Conservation (phyloP, 164 flowering plant genomes). For the Taxillus chinensis region DNA sequence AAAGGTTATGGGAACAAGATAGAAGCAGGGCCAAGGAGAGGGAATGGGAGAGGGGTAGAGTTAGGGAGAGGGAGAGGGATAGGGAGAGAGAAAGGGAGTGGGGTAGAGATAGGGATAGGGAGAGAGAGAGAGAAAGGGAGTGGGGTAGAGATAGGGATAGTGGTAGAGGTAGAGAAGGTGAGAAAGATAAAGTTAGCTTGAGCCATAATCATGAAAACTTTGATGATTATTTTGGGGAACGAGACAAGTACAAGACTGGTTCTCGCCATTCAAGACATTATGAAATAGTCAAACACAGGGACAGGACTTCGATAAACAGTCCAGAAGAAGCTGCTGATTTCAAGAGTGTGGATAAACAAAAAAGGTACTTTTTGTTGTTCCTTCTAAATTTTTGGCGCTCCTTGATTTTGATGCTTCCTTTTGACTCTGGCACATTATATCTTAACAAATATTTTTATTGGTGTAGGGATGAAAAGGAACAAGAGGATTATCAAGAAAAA, state of each 20-base stretch:
- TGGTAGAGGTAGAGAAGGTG: conserved; percentile 17
- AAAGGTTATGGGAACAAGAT: conserved; percentile 9
- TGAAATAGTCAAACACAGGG: conserved; percentile 19
- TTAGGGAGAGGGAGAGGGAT: conserved; percentile 5
- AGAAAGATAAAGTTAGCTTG: conserved; percentile 16
- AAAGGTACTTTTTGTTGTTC: conserved; percentile 24
- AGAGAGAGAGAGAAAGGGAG: conserved; percentile 17
- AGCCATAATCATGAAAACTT: conserved; percentile 13
- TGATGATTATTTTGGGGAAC: conserved; percentile 13
- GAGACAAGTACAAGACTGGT: conserved; percentile 20
- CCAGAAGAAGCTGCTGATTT: conserved; percentile 10
- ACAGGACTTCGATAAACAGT: conserved; percentile 22
- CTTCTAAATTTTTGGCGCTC: neutral
- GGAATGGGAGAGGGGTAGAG: neutral
- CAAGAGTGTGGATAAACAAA: conserved; percentile 13
- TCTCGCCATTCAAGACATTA: conserved; percentile 24
- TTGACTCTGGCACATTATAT: neutral
- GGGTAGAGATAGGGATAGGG: conserved; percentile 19
- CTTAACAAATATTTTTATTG: neutral
- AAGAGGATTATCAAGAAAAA: conserved; percentile 57
- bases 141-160: conserved; percentile 21
- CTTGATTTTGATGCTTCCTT: neutral
- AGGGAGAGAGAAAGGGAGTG: conserved; percentile 10
- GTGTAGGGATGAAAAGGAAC: conserved; percentile 52
- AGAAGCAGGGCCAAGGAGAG: conserved; percentile 14